Evolutionary conservation across 2,329 filamentous ascomycete genomes (phyloP), one percentile per base, ranked within the genome.

Genomic region (Fusarium sp.): DNA sequence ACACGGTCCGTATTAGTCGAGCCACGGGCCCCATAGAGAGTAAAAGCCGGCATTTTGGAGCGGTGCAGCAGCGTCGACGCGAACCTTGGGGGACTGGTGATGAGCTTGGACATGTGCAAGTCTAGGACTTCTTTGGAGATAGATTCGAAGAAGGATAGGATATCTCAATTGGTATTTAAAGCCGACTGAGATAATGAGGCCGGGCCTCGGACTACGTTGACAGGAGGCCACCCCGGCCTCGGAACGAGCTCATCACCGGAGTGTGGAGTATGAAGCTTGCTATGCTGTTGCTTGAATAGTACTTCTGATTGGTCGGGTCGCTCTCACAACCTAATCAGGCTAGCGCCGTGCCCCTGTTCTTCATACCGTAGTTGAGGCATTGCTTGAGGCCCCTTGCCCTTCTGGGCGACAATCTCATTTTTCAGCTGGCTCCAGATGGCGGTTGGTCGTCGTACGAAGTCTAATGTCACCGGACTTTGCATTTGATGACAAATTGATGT

Each of bases 1-100:
- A 85, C 83, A 67, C 83, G 82, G 66, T 85, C 83, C 14, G 83
- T 84, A 75, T 84, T 84, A 51, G 81, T 82, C 68, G 84, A 84
- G 56, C 82, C 81, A 62, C 79, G 82, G 67, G 79, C 75, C 66
- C 81, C 81, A 70, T 84, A 84, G 1, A 85, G 79, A 72, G 81
- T 85, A 69, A 85, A 85, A 57, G 81, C 82, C 57, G 83, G 80
- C 83, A 84, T 85, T 75, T 80, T 84, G 20, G 76, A 80, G 62
- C 35, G 69, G 64, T 77, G 67, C n/a, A 79, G 63, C 55, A 78
- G 38, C 75, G 75, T 80, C 20, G 79, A 81, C 27, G 72, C 42
- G 62, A 80, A 66, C 73, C 62, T 33, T 33, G 22, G 33, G 69
- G 58, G 78, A 33, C 73, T 76, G 59, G n/a, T 72, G 75, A 82